Evolutionary conservation across 2,329 filamentous ascomycete species (phyloP), one percentile per base, ranked within the genome.

Genomic region (Cladosporium velox): DNA sequence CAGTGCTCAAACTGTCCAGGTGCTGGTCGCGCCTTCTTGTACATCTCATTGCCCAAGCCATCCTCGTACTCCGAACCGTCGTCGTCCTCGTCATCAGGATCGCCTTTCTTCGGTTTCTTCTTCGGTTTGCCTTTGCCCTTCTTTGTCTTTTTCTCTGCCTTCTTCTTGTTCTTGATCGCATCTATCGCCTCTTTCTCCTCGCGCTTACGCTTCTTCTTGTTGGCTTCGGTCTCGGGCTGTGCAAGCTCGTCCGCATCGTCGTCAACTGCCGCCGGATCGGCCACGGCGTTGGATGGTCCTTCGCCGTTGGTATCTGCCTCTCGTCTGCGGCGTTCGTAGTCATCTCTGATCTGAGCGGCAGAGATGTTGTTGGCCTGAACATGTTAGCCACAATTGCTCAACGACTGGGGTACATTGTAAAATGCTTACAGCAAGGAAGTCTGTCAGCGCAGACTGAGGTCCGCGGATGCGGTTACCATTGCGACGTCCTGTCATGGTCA

Each of bases 1-100:
- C 94, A 98, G 70, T 97, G 93, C 69, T 91, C 92, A 74, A 94
- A 87, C 77, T 98, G 94, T 2, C 92, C 93, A 1, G 92, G 91
- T n/a, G 89, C 76, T 1, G 89, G 88, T 35, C 81, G 81, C 15
- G 79, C 72, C 71, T 87, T 87, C 71, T 85, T 82, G 75, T 86
- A 83, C 78, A 87, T 84, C 62, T 84, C 80, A 60, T 76, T 73
- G 5, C 79, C 80, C 32, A 84, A 72, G 58, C 79, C 76, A 66
- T 84, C 78, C 51, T 83, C 80, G 32, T 79, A 78, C 64, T 80
- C 79, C 41, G 78, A 75, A 21, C 81, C 79, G 10, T 80, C 79
- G 32, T 76, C 77, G 30, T 77, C 24, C 24, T 24, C 77, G 44
- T 77, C 78, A 44, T 77, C 78, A 70, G 70, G 69, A 73, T 77